Evolutionary conservation across 2,329 filamentous ascomycete species (phyloP), one percentile per base, ranked within the genome.

Genomic region (Monosporascus sp.): DNA sequence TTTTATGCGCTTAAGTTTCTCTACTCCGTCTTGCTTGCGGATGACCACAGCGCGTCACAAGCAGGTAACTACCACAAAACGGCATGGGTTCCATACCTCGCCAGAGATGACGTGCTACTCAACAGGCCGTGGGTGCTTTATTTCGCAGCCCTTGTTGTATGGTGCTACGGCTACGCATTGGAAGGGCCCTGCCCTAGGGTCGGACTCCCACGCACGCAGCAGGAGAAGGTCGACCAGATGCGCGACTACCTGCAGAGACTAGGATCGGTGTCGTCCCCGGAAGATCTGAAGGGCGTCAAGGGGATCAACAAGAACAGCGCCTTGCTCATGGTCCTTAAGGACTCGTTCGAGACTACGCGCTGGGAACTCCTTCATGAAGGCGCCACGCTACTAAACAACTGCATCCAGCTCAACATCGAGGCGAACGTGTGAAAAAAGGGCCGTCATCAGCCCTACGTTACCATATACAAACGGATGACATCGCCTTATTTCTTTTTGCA

Each of bases 41-140:
- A 84, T 56, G 72, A 71, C 51, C 67, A 69, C 52, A 68, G 66
- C 52, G 70, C 68, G 54, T 73, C 69, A 37, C 70, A 67, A 43
- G 65, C 72, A 1, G 69, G 71, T 22, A 70, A 67, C 34, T 73
- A 74, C 49, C 68, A 58, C 53, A 67, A 62, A 44, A 62, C 71
- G 19, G 73, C 73, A 5, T 75, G 74, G 50, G 67, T 75, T 52
- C 70, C 80, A 7, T 99, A 97, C 69, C 87, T 85, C 19, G 91
- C 92, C 1, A 83, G 91, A 20, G 89, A 96, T 63, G 94, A 99
- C 64, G 88, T 91, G 51, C 79, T 97, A 2, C 80, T 97, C 55
- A 96, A 97, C 65, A 81, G 94, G 17, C 90, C 93, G 0, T 99
- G 94, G 93, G 91, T 97, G 11, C 77, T 97, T 50, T 99, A 97